These are phyloP conservation scores for Geum urbanum DNA, from an alignment of 306 rosid genomes.

Conservation along the genomic window DNA sequence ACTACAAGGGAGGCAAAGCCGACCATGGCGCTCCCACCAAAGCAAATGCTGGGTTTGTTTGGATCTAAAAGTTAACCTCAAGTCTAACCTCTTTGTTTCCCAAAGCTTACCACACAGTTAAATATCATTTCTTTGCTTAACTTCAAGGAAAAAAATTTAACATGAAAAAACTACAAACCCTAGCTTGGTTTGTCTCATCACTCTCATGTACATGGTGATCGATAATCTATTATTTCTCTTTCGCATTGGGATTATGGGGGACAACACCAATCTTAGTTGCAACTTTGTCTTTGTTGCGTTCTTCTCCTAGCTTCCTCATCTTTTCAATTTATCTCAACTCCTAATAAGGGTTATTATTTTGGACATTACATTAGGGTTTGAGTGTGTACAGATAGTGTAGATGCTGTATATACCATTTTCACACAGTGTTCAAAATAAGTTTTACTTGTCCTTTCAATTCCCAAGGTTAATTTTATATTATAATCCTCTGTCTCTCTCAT, in stretches of 20 bases:
- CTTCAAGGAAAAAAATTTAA: neutral
- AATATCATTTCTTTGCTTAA: neutral
- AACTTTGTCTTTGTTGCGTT: slow-evolving; percentile 30
- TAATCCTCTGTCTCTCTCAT: slow-evolving; percentile 26
- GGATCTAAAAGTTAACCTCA: slow-evolving; percentile 20
- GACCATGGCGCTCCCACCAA: slow-evolving; percentile 73
- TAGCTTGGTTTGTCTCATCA: neutral
- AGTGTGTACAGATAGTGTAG: neutral
- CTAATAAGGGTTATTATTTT: too few relatives aligned
- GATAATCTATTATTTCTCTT: slow-evolving; percentile 18
- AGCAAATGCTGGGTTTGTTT: slow-evolving; percentile 54
- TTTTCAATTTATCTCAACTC: neutral
- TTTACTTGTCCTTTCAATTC: slow-evolving; percentile 54
- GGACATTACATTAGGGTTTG: too few relatives aligned
- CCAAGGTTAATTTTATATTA: slow-evolving; percentile 34
- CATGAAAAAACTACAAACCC: neutral
- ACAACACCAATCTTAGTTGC: slow-evolving; percentile 38
- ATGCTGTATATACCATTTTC: neutral
- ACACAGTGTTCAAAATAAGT: slow-evolving; percentile 27
- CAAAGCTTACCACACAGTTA: slow-evolving; percentile 20
- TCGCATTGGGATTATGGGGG: slow-evolving; percentile 36
- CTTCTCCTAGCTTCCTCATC: neutral
- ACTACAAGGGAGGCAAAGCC: slow-evolving; percentile 39
- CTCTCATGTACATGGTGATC: neutral
- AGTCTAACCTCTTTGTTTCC: slow-evolving; percentile 44